Evolutionary conservation across 179 eudicot species (phyloP).

Genomic region (Silene noctiflora): DNA sequence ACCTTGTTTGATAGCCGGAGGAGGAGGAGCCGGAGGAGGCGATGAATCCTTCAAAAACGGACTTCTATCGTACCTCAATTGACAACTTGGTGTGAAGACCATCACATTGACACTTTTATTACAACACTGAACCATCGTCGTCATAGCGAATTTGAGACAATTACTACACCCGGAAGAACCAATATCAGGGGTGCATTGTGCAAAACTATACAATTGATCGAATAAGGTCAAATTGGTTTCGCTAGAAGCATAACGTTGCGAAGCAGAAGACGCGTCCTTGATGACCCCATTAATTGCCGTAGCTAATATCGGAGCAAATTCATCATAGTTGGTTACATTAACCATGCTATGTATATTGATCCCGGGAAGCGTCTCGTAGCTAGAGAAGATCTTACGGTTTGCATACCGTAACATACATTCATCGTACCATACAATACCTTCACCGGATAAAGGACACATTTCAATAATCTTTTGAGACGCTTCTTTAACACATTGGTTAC

Average conservation of each 20-base stretch:
- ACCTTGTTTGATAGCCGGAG: slow-evolving; percentile 32
- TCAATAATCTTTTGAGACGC: background rate
- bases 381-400: slow-evolving; percentile 26
- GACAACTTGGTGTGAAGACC: slow-evolving; percentile 21
- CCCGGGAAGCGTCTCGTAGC: background rate
- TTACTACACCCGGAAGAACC: slow-evolving; percentile 6
- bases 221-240: slow-evolving; percentile 13
- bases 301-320: slow-evolving; percentile 5
- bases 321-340: slow-evolving; percentile 11
- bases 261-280: slow-evolving; percentile 7
- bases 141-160: slow-evolving; percentile 13
- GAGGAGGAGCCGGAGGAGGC: background rate
- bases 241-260: slow-evolving; percentile 12
- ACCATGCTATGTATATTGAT: background rate
- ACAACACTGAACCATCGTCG: background rate
- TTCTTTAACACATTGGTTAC: slow-evolving; percentile 17
- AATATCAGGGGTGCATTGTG: slow-evolving; percentile 26
- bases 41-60: slow-evolving; percentile 10
- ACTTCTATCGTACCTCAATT: slow-evolving; percentile 15
- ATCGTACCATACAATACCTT: slow-evolving; percentile 24
- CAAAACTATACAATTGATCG: slow-evolving; percentile 18
- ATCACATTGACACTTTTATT: background rate
- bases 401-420: slow-evolving; percentile 34
- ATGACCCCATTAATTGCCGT: slow-evolving; percentile 16
- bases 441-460: slow-evolving; percentile 3